Evolutionary conservation across 163 green algal species (phyloP), one percentile per base, ranked within the genome.

Genomic region (Trebouxiophyceae sp.): DNA sequence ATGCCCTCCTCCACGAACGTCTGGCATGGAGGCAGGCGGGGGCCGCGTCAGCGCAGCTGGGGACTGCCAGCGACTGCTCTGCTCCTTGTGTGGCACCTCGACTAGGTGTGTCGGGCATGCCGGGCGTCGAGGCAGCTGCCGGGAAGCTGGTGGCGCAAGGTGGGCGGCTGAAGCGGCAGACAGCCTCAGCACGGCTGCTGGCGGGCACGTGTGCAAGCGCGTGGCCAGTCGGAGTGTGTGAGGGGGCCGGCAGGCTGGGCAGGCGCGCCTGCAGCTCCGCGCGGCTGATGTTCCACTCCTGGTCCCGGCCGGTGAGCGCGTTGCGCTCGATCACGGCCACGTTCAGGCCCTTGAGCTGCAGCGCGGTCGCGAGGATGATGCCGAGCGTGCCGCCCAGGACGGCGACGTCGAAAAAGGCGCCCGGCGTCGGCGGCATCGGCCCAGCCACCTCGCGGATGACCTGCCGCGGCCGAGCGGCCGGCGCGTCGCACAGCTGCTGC

Each of bases 251-350:
- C n/a, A n/a, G n/a, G n/a, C n/a, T n/a, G n/a, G n/a, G n/a, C n/a
- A n/a, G n/a, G n/a, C 24, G 7, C 26, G 63, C 73, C 16, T 66
- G 30, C 34, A 84, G 54, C 22, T 84, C 77, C 23, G 65, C 62
- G 4, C 62, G 34, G n/a, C 30, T 57, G 33, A 84, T 79, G 63
- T 84, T 84, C 77, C 77, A 84, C 31, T 84, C 77, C 55, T 84
- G 77, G 20, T 67, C 60, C 4, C 77, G 31, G 1, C 77, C 77
- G n/a, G 44, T 16, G 50, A 84, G 45, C 27, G 45, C 32, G 23
- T 69, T 66, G 1, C 67, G 33, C 62, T 84, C 77, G 33, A 84
- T n/a, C 22, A 81, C 60, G 22, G 68, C 71, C 22, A 77, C 74
- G 26, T 45, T 54, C 24, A 63, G 23, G 33, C 55, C 67, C 27